phyloP scores from a whole-genome alignment of 306 rosid genomes.

The Parietaria judaica region DNA sequence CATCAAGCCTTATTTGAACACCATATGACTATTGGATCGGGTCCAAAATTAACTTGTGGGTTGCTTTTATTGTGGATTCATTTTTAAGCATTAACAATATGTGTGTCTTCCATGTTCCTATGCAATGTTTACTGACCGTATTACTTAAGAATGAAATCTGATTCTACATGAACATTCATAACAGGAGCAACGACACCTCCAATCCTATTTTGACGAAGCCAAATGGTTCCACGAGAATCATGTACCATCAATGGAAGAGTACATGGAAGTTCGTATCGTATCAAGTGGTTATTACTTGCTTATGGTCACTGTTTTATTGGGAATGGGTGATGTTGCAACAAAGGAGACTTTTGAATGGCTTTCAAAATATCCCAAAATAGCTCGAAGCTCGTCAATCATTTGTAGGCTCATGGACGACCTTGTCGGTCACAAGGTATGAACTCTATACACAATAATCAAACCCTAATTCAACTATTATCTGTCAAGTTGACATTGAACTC shows the following conservation, averaged over 20 bases:
- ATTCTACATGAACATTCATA: neutral
- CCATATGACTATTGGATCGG: too few species aligned
- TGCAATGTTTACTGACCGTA: neutral
- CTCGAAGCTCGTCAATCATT: slow-evolving; percentile 14
- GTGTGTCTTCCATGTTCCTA: too few species aligned
- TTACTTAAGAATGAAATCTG: neutral
- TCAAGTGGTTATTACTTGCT: neutral
- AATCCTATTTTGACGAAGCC: neutral
- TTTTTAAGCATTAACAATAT: too few species aligned
- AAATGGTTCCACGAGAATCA: neutral
- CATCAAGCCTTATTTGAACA: too few species aligned
- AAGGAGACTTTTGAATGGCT: slow-evolving; percentile 31
- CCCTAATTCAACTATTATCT: too few species aligned
- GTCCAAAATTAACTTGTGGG: too few species aligned
- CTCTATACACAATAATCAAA: too few species aligned
- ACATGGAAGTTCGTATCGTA: neutral
- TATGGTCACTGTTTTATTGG: slow-evolving; percentile 15
- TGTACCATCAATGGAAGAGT: neutral
- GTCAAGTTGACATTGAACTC: neutral
- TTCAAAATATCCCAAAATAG: slow-evolving; percentile 15
- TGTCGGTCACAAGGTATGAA: slow-evolving; percentile 26
- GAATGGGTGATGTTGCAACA: slow-evolving; percentile 22
- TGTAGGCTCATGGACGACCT: slow-evolving; percentile 42
- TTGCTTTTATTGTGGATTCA: too few species aligned
- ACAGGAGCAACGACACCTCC: neutral